phyloP scores from a whole-genome alignment of 768 basidiomycete genomes.

The Phlebiopsis flavidoalba region DNA sequence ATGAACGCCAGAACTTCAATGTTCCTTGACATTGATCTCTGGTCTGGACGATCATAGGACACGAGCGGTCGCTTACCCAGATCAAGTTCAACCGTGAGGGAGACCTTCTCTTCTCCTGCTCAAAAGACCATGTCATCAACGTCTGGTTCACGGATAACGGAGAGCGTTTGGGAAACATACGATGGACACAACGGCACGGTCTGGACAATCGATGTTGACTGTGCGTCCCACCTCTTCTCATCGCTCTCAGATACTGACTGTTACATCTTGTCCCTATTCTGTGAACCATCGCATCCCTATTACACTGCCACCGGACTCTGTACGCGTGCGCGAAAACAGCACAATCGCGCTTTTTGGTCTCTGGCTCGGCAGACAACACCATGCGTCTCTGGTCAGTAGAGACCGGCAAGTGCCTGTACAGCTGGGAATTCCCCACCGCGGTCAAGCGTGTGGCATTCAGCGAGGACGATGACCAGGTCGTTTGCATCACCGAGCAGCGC shows the following conservation, averaged over 20 bases:
- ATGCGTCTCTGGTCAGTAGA: conserved; percentile 87
- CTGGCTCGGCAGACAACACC: conserved; percentile 92
- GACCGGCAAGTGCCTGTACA: conserved; percentile 87
- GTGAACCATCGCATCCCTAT: not conserved
- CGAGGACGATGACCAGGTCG: conserved; percentile 75
- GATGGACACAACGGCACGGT: conserved; percentile 94
- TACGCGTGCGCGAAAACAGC: conserved; percentile 36
- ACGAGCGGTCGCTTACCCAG: conserved; percentile 95
- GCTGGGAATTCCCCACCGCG: conserved; percentile 98
- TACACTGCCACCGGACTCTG: not conserved
- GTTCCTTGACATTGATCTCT: not conserved
- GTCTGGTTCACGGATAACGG: conserved; percentile 98
- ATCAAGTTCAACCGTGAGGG: conserved; percentile 97
- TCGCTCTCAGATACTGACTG: not conserved
- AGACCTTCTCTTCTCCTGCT: conserved; percentile 91
- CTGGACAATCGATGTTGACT: conserved; percentile 96
- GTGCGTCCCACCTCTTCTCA: conserved; percentile 42
- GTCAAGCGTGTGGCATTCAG: conserved; percentile 94
- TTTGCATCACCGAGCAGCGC: conserved; percentile 96
- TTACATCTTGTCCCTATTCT: not conserved
- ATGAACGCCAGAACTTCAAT: not conserved
- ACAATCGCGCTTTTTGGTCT: conserved; percentile 79
- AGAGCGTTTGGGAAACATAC: conserved; percentile 94
- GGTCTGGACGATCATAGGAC: conserved; percentile 46
- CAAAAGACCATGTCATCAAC: conserved; percentile 93